These are phyloP conservation scores for Acorus gramineus DNA, from an alignment of 106 monocot species.

Conservation along the genomic window DNA sequence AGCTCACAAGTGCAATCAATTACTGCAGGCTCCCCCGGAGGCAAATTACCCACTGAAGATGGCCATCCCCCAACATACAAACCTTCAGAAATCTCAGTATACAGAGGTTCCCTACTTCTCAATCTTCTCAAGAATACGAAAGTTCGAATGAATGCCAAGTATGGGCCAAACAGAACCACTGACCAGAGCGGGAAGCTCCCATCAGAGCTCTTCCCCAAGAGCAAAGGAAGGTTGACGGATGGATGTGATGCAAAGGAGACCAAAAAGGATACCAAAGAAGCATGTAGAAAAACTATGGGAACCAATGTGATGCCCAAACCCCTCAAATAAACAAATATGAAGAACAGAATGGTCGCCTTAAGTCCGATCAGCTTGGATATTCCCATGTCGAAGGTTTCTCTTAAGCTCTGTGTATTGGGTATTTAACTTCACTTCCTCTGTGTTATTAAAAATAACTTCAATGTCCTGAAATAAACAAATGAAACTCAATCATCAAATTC, in stretches of 20 bases:
- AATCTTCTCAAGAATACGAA: constrained; percentile 60
- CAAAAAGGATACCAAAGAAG: constrained; percentile 50
- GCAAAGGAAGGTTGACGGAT: constrained; percentile 56
- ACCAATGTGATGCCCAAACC: constrained; percentile 20
- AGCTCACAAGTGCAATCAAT: constrained; percentile 99
- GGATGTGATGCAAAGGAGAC: constrained; percentile 77
- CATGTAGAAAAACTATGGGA: constrained; percentile 39
- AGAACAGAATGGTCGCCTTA: constrained; percentile 49
- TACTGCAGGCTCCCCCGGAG: constrained; percentile 68
- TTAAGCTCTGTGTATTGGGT: too few relatives aligned
- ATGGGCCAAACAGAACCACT: constrained; percentile 59
- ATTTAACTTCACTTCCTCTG: too few relatives aligned
- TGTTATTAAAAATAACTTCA: too few relatives aligned
- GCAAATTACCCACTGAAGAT: constrained; percentile 46
- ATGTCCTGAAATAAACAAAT: too few relatives aligned
- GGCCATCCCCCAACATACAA: constrained; percentile 93
- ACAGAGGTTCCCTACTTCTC: constrained; percentile 48
- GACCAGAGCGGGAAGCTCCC: constrained; percentile 85
- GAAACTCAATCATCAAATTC: too few relatives aligned
- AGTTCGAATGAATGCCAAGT: constrained; percentile 38
- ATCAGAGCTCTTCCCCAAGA: constrained; percentile 70
- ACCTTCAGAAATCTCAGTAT: constrained; percentile 51
- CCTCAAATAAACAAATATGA: constrained; percentile 26
- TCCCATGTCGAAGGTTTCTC: constrained; percentile 20
- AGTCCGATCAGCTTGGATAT: constrained; percentile 62